Base-by-base conservation (phyloP, 768 basidiomycete genomes). In the Agrocybe chaxingu region DNA sequence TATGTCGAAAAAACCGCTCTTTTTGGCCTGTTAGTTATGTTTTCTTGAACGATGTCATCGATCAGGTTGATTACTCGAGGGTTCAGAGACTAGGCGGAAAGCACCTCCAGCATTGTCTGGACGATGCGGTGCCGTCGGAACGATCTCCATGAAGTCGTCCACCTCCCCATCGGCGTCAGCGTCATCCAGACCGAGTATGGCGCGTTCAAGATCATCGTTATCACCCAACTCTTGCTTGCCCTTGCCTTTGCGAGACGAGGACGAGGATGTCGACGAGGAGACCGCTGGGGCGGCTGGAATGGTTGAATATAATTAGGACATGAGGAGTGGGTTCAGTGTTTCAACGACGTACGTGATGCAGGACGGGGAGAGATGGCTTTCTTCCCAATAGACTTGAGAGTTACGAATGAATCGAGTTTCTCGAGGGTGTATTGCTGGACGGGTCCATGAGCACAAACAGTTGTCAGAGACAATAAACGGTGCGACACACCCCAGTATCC, bases 351-450 rank as follows among this genome's bases (percentile, higher is more conserved):
- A 75, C 74, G 64, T 31, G 72, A 65, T 19, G 63, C 55, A n/a
- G 62, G 53, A 8, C 58, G 62, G 10, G 55, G 61, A 36, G 58
- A 61, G 34, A 58, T 50, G 34, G 64, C 55, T 19, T 65, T 62
- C 57, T 78, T 81, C 39, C 75, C 69, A 42, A 81, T 79, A 57
- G 77, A 79, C 18, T 65, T 74, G 6, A 89, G 69, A n/a, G 59
- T 69, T 30, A 88, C 70, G 50, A 70, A 76, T 3, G 86, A 82
- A 47, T 90, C 89, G 3, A 91, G 65, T 62, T 88, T 89, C 70
- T 91, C 89, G 13, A 90, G 69, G 8, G 82, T 85, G 58, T 82
- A 87, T 46, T 75, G 77, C 87, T 90, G 2, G 57, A 42, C 32
- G 45, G 29, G 18, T 10, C 8, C 24, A 45, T 44, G 48, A 54